These are phyloP conservation scores for Poa pratensis DNA, from an alignment of 176 grass and related monocot genomes.

Conservation along the genomic window DNA sequence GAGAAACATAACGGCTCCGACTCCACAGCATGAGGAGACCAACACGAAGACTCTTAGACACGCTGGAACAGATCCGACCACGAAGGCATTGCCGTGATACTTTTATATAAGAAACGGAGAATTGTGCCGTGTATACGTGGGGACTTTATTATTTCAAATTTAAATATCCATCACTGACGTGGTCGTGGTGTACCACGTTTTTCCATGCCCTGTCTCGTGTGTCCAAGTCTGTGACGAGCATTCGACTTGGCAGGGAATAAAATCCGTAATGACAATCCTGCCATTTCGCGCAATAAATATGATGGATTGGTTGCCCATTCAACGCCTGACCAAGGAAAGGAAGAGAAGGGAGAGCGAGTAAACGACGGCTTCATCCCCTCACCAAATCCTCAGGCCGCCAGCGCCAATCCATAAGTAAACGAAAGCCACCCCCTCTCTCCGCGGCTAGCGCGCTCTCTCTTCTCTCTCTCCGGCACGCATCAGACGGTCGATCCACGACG, in stretches of 20 bases:
- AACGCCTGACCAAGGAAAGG: constrained; percentile 15
- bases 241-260: constrained; percentile 34
- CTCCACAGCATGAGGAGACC: too few relatives aligned
- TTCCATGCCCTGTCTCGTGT: constrained; percentile 17
- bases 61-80: too few relatives aligned
- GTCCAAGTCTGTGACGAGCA: constrained; percentile 34
- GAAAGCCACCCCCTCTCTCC: not conserved
- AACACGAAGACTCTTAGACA: too few relatives aligned
- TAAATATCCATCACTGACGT: constrained; percentile 36
- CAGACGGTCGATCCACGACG: not conserved
- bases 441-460: not conserved
- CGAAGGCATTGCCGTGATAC: too few relatives aligned
- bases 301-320: constrained; percentile 43
- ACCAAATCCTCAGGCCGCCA: constrained; percentile 44
- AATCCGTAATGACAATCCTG: not conserved
- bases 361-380: constrained; percentile 36
- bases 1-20: too few relatives aligned
- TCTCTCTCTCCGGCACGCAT: not conserved
- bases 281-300: constrained; percentile 10
- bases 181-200: constrained; percentile 58
- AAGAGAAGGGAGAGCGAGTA: not conserved
- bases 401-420: constrained; percentile 45
- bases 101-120: too few relatives aligned
- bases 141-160: constrained; percentile 17
- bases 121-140: not conserved